Conservation (phyloP, 2,329 filamentous ascomycete genomes). For the Elsinoe australis region DNA sequence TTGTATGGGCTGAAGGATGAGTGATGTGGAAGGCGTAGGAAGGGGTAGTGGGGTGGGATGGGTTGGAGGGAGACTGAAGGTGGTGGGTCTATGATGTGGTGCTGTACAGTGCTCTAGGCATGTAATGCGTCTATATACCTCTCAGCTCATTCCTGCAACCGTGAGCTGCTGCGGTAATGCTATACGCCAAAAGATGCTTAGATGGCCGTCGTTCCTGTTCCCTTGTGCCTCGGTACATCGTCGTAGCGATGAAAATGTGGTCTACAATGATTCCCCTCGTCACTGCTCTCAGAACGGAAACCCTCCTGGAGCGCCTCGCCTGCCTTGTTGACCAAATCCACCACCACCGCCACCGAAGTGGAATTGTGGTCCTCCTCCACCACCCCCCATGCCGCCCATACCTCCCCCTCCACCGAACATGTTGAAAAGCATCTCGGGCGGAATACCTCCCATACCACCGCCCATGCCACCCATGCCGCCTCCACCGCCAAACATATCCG, state of each 20-base stretch:
- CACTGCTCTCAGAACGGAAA: slow-evolving; percentile 6
- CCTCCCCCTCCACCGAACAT: slow-evolving; percentile 63
- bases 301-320: slow-evolving; percentile 8
- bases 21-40: neutral
- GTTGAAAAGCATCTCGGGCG: slow-evolving; percentile 71
- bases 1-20: slow-evolving; percentile 6
- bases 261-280: neutral
- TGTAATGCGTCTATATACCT: slow-evolving; percentile 9
- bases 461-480: slow-evolving; percentile 40
- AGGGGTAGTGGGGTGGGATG: neutral
- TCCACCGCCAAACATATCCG: slow-evolving; percentile 71
- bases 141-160: neutral
- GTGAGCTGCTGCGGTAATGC: neutral
- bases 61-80: neutral
- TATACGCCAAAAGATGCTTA: neutral
- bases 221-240: no score
- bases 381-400: slow-evolving; percentile 34
- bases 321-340: slow-evolving; percentile 5
- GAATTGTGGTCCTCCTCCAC: slow-evolving; percentile 41
- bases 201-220: neutral
- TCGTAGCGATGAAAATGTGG: no score
- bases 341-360: slow-evolving; percentile 28
- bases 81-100: no score
- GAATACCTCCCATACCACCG: slow-evolving; percentile 49
- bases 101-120: neutral